Percentiles rank a stretch among this genome's conserved stretches.
Conservation (phyloP, 2,329 filamentous ascomycete species). For the Epichloe aotearoae region DNA sequence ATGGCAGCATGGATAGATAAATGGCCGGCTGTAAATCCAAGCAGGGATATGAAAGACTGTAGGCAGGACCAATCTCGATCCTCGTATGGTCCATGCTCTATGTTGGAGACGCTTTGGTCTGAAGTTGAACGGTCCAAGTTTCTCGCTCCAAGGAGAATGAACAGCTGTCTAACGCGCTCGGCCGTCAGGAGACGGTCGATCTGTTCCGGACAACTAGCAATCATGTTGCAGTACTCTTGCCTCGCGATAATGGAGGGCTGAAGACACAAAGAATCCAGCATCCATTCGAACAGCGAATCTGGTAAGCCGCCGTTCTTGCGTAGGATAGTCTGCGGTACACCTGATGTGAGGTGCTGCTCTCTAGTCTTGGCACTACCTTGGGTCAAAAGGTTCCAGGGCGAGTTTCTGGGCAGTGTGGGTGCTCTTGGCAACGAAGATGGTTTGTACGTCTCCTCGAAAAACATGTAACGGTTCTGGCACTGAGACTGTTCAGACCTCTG, state of each 20-base stretch:
- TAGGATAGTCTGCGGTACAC: conserved; percentile 42
- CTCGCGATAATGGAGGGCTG: conserved; percentile 44
- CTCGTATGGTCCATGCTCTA: conserved; percentile 15
- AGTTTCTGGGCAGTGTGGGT: conserved; percentile 20
- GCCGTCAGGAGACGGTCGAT: conserved; percentile 31
- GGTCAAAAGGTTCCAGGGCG: conserved; percentile 34
- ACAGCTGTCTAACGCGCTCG: conserved; percentile 35
- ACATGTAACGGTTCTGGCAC: conserved; percentile 29
- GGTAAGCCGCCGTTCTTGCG: conserved; percentile 30
- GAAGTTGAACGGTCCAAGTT: conserved; percentile 25
- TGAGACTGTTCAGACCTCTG: conserved; percentile 32
- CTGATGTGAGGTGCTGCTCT: conserved; percentile 47
- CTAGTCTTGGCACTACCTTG: conserved; percentile 32
- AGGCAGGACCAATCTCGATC: conserved; percentile 34
- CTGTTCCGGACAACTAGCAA: conserved; percentile 31
- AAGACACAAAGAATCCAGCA: conserved; percentile 43
- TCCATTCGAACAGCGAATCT: conserved; percentile 53
- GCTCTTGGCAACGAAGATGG: conserved; percentile 13
- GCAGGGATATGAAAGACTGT: conserved; percentile 28
- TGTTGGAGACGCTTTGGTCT: conserved; percentile 11
- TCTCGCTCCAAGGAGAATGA: conserved; percentile 42
- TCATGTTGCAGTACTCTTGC: conserved; percentile 45
- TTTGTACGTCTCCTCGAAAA: conserved; percentile 29
- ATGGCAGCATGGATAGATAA: conserved; percentile 22
- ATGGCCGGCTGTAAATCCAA: conserved; percentile 23